Conservation (phyloP, 176 grass and related monocot genomes). For the Oryza meyeriana region DNA sequence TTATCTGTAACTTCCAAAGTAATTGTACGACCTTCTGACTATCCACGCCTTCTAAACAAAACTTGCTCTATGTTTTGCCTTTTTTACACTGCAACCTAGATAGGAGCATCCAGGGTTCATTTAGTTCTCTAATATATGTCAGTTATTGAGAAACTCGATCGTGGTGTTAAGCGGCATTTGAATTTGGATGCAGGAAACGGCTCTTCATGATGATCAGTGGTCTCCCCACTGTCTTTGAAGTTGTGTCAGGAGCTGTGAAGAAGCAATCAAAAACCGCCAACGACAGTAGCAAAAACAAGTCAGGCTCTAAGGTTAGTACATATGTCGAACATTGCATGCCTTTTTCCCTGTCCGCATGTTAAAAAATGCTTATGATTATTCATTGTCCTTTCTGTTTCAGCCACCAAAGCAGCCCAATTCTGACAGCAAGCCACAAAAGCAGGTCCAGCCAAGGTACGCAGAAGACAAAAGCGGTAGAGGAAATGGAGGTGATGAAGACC, state of each 20-base stretch:
- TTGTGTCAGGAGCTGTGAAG: conserved; percentile 41
- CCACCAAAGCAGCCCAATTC: conserved; percentile 22
- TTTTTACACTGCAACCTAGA: neutral
- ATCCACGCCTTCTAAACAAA: neutral
- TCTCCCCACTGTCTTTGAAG: conserved; percentile 67
- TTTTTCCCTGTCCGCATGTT: neutral
- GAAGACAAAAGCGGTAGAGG: neutral
- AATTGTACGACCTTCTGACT: neutral
- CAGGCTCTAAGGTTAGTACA: conserved; percentile 42
- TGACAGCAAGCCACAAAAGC: conserved; percentile 31
- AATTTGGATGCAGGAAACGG: conserved; percentile 39
- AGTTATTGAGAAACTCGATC: conserved; percentile 5
- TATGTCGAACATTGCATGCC: neutral
- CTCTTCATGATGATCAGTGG: conserved; percentile 72
- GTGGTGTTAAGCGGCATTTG: neutral
- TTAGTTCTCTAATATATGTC: neutral
- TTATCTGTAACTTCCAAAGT: neutral
- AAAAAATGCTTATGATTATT: neutral
- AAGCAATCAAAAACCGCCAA: conserved; percentile 37
- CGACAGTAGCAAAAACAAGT: conserved; percentile 43
- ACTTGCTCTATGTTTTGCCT: conserved; percentile 2
- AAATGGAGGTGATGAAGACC: conserved; percentile 35
- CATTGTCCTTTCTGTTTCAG: conserved; percentile 4
- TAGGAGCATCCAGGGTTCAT: neutral
- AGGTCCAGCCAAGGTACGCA: neutral